Conservation (phyloP, 2,329 filamentous ascomycete species). For the Neoascochyta sp. region DNA sequence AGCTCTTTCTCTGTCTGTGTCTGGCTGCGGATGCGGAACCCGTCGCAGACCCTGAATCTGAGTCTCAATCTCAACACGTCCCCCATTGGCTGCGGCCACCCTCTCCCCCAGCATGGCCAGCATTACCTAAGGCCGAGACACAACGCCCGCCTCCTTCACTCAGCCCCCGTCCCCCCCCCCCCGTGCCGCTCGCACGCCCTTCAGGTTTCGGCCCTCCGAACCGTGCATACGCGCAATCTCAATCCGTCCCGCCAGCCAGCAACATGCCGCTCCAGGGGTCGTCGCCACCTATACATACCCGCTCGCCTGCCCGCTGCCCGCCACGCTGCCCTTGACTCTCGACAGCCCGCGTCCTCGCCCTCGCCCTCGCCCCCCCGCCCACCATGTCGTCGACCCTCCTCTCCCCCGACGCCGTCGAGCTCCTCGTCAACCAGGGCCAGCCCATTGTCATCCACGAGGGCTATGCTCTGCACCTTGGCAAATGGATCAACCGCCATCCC, state of each 20-base stretch:
- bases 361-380: no score
- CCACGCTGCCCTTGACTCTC: conserved; percentile 1
- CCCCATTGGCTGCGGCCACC: no score
- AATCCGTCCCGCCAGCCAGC: conserved; percentile 1
- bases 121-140: conserved; percentile 2
- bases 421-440: conserved; percentile 53
- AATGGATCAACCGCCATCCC: conserved; percentile 58
- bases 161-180: no score
- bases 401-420: conserved; percentile 47
- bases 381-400: conserved; percentile 35
- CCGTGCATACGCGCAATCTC: conserved; percentile 9
- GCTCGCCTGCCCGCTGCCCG: conserved; percentile 1
- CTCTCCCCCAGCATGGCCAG: no score
- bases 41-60: no score
- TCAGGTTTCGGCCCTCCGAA: conserved; percentile 5
- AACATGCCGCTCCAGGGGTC: conserved; percentile 3
- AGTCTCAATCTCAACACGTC: no score
- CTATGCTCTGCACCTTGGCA: conserved; percentile 53
- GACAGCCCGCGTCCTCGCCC: not conserved
- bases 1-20: no score
- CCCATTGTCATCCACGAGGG: conserved; percentile 57
- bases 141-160: conserved; percentile 4
- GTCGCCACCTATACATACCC: conserved; percentile 3
- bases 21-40: no score
- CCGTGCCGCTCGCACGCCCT: conserved; percentile 9